Base-by-base conservation (phyloP, 2,329 filamentous ascomycete species). In the Trichophyton equinum region DNA sequence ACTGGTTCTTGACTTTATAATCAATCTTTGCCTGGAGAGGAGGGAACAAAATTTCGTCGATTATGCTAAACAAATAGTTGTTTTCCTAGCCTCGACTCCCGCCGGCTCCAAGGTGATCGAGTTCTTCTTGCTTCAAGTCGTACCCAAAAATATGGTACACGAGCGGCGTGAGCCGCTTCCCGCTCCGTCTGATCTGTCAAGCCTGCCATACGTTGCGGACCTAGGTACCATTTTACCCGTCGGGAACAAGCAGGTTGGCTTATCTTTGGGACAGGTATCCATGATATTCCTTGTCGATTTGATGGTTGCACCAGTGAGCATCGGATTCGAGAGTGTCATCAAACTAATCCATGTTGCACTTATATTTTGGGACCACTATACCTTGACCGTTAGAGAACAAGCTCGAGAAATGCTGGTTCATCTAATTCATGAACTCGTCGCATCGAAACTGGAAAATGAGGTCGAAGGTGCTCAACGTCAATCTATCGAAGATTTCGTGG, bases 31-130 rank as follows among this genome's bases (percentile, higher is more conserved):
- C 67, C 78, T 99, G 9, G 94, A 99, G 68, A 85, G 92, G 36
- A 85, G 92, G 57, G 95, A 99, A 72, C 94, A 99, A 69, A 97
- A 96, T 68, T 99, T 96, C 72, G 92, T 99, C 60, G 90, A 96
- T 67, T 96, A 95, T 70, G 92, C 92, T 4, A 99, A 97, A 76
- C 94, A 99, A 73, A 94, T 99, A 59, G 91, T 97, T 15, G 95
- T 99, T 0, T 97, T 96, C 71, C 74, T 99, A 4, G 95, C 94
- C 0, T 94, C 89, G 65, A 96, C 82, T 69, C 87, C 75, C 70
- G 85, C 91, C 1, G 91, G 91, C 0, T 86, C 89, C 56, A 95
- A 95, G 69, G 91, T 99, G 2, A 86, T 99, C 9, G 94, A 99
- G 65, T 96, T 96, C 67, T 80, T 99, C 60, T 78, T 97, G 30